Evolutionary conservation across 495 filamentous ascomycete species (phyloP), one percentile per base, ranked within the genome.

Genomic region (Penicillium paradoxum): DNA sequence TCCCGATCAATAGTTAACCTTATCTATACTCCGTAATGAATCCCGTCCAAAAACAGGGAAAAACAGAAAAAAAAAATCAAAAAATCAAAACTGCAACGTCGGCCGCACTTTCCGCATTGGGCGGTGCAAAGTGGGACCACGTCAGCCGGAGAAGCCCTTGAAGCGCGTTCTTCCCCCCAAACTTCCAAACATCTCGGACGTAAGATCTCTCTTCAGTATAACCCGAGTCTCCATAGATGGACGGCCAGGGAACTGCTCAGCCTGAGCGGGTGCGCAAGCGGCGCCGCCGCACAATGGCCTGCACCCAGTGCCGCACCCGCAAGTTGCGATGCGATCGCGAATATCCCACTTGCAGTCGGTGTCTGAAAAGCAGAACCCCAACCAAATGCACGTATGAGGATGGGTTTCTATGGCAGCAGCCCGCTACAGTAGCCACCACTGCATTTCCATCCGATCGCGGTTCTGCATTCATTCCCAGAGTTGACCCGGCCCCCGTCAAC

Each of bases 281-380:
- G 27, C 67, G 69, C 45, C 58, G 73, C 14, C 68, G 72, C 18
- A 74, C 72, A 6, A 67, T 73, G 56, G 65, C 72, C 15, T 76
- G 74, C 56, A 70, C 68, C 36, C 68, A 78, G 45, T 88, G 85
- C 53, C 83, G 85, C 55, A 78, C 78, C 51, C 72, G 84, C 48
- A 89, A 89, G 68, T 79, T 87, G 59, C 83, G 81, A 59, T 89
- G 85, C 65, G 83, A 87, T 60, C 80, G 83, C 38, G 74, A 77
- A 36, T 84, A 82, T 63, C 84, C 85, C 17, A 62, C 69, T 0
- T 88, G 85, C 57, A 74, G 79, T 40, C 84, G 86, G 39, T 88
- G 85, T 60, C 61, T 66, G 43, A 84, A 84, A 64, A 69, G 71
- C 66, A 69, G 66, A 49, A 66, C 67, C 7, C 67, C 71, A 30